phyloP scores from a whole-genome alignment of 345 rosid species.

The Psidium friedrichsthalianum region DNA sequence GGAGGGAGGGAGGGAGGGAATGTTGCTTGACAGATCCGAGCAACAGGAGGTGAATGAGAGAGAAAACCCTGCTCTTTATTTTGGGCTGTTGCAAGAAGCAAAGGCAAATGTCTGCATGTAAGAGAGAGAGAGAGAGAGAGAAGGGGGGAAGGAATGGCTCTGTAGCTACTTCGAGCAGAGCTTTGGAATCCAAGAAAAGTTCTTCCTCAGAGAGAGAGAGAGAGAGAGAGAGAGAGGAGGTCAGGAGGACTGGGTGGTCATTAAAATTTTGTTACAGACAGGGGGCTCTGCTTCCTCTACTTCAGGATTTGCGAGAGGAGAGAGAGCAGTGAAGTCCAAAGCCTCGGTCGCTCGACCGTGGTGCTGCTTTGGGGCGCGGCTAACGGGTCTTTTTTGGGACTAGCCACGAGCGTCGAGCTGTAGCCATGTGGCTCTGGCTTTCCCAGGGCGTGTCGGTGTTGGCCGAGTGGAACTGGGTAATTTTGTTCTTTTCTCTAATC shows the following conservation, averaged over 20 bases:
- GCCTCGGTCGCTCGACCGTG: neutral
- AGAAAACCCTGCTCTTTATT: neutral
- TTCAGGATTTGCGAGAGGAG: neutral
- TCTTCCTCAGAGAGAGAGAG: conserved; percentile 31
- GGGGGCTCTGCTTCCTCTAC: neutral
- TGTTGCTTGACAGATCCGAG: neutral
- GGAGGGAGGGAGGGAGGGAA: neutral
- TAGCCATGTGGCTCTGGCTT: neutral
- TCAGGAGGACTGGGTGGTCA: neutral
- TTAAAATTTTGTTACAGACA: neutral
- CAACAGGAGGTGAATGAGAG: conserved; percentile 12
- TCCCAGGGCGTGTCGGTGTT: neutral
- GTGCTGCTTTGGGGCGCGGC: neutral
- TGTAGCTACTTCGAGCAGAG: conserved; percentile 3
- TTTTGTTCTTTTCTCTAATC: neutral
- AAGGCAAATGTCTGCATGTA: neutral
- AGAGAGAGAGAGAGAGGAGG: neutral
- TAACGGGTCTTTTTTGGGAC: neutral
- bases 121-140: neutral
- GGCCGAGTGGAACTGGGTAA: neutral
- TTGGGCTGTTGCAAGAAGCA: neutral
- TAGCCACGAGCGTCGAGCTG: neutral
- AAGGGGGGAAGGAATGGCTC: neutral
- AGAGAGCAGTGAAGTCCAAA: neutral
- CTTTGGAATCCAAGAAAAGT: neutral